A percentile compares a stretch with the other conserved stretches of the same genome.
phyloP scores from a whole-genome alignment of 1,139 yeast genomes.

The Geotrichum phurueaensis region DNA sequence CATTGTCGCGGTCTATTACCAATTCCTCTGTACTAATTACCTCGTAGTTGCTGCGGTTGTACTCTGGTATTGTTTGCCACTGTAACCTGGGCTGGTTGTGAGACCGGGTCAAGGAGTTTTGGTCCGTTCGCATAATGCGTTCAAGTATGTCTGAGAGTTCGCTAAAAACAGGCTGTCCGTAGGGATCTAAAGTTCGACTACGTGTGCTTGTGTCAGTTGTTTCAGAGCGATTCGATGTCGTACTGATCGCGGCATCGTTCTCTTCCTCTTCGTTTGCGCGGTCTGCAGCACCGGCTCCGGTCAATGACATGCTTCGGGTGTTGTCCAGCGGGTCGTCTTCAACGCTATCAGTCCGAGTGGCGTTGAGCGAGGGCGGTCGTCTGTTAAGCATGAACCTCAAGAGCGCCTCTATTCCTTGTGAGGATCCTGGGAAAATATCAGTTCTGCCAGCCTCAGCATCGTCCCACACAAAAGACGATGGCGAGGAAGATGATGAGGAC shows the following conservation, averaged over 20 bases:
- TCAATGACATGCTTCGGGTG: neutral
- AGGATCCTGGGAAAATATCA: neutral
- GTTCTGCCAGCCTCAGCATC: neutral
- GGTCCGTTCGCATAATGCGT: neutral
- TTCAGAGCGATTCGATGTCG: neutral
- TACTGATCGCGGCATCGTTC: neutral
- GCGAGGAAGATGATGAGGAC: neutral
- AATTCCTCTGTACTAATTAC: neutral
- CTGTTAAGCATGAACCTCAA: neutral
- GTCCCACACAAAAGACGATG: neutral
- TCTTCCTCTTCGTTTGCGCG: neutral
- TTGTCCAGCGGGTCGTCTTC: neutral
- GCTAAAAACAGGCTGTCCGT: neutral
- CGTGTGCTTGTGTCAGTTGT: neutral
- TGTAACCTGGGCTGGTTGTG: neutral
- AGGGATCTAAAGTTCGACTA: neutral
- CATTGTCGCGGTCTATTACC: neutral
- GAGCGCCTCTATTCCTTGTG: neutral
- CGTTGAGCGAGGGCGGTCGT: neutral
- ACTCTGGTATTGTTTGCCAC: neutral
- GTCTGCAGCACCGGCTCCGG: neutral
- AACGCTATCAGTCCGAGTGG: neutral
- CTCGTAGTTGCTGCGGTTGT: neutral
- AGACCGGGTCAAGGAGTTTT: neutral
- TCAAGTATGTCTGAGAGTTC: neutral